Conservation (phyloP, 768 basidiomycete species). For the Symmetrospora coprosmae region DNA sequence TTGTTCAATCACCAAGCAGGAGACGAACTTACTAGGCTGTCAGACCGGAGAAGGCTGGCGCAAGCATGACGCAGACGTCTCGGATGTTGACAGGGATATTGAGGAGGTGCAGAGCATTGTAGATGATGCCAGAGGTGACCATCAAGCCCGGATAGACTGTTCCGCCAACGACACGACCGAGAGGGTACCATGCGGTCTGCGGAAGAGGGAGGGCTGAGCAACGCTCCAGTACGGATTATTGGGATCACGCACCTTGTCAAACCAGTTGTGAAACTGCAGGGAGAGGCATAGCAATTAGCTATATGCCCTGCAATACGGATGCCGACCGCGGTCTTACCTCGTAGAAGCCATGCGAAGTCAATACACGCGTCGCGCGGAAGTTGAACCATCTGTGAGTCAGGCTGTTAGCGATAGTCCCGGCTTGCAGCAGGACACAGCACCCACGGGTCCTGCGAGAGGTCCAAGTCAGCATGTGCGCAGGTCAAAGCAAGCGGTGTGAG, state of each 20-base stretch:
- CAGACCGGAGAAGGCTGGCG: constrained; percentile 88
- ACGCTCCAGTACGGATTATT: background rate
- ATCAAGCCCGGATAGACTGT: constrained; percentile 97
- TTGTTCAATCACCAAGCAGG: constrained; percentile 64
- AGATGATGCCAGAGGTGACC: constrained; percentile 95
- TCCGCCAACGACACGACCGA: constrained; percentile 94
- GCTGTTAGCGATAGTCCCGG: background rate
- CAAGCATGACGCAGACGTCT: constrained; percentile 89
- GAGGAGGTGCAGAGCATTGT: constrained; percentile 69
- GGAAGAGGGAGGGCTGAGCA: background rate
- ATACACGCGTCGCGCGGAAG: constrained; percentile 82
- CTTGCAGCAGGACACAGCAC: constrained; percentile 18
- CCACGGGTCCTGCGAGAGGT: background rate
- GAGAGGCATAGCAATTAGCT: background rate
- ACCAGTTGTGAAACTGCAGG: background rate
- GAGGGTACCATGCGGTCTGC: constrained; percentile 96
- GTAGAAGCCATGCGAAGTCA: constrained; percentile 89
- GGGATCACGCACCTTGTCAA: background rate
- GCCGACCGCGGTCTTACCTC: constrained; percentile 97
- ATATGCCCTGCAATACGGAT: constrained; percentile 42
- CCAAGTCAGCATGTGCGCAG: background rate
- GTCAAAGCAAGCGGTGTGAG: background rate
- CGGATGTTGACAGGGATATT: constrained; percentile 94
- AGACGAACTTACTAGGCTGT: constrained; percentile 57
- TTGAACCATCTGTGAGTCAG: constrained; percentile 91